phyloP scores from a whole-genome alignment of 495 filamentous ascomycete species.

The Aspergillus saccharolyticus region DNA sequence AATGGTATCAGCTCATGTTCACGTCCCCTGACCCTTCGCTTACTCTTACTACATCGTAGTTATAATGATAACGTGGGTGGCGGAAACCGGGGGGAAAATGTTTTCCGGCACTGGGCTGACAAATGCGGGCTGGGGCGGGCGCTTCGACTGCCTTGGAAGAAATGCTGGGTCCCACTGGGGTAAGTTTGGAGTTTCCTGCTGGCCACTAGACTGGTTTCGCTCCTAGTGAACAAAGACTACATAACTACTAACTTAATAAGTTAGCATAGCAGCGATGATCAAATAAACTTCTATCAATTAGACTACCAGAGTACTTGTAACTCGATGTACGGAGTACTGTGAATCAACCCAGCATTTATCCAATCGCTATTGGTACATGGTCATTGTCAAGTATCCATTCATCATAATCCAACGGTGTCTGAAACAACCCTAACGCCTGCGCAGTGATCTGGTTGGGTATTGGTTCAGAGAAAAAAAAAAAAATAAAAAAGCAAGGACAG shows the following conservation, averaged over 20 bases:
- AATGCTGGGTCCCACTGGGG: neutral
- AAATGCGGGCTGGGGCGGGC: neutral
- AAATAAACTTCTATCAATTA: no score
- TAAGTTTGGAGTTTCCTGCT: neutral
- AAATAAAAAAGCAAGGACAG: neutral
- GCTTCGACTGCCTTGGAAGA: neutral
- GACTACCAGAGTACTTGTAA: no score
- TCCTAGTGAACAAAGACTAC: no score
- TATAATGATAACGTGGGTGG: neutral
- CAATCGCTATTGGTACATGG: neutral
- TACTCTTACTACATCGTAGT: no score
- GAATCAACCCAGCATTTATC: no score
- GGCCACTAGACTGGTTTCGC: no score
- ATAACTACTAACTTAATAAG: no score
- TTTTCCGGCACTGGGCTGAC: neutral
- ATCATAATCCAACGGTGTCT: neutral
- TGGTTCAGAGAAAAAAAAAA: neutral
- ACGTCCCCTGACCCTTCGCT: no score
- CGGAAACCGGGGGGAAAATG: neutral
- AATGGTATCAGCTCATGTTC: no score
- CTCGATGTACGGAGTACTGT: no score
- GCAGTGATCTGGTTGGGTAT: neutral
- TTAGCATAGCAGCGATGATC: no score
- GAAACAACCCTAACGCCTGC: neutral
- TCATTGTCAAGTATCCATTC: neutral